Conservation (phyloP, 2,329 filamentous ascomycete genomes). For the Penicillium verrucosum region DNA sequence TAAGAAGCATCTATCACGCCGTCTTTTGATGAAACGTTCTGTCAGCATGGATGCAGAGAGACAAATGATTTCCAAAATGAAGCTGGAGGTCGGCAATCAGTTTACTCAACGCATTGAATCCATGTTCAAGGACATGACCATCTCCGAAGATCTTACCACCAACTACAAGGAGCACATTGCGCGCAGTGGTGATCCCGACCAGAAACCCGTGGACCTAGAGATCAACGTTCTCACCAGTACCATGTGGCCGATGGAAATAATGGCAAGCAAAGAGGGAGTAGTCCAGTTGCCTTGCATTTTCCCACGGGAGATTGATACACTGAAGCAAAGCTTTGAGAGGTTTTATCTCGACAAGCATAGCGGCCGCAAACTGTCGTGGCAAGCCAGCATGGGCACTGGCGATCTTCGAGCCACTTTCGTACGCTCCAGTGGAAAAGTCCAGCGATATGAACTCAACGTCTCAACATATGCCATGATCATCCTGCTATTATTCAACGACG, state of each 20-base stretch:
- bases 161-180: slow-evolving; percentile 70
- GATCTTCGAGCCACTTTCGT: slow-evolving; percentile 80
- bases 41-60: slow-evolving; percentile 90
- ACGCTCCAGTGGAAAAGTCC: slow-evolving; percentile 66
- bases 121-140: slow-evolving; percentile 95
- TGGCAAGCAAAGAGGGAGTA: slow-evolving; percentile 60
- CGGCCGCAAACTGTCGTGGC: slow-evolving; percentile 85
- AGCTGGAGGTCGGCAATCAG: slow-evolving; percentile 89
- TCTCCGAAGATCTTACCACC: slow-evolving; percentile 76
- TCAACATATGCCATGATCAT: slow-evolving; percentile 92
- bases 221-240: slow-evolving; percentile 88
- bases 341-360: slow-evolving; percentile 87
- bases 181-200: slow-evolving; percentile 55
- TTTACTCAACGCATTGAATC: slow-evolving; percentile 92
- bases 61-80: slow-evolving; percentile 95
- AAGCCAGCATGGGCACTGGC: slow-evolving; percentile 71
- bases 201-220: slow-evolving; percentile 69
- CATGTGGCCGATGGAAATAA: slow-evolving; percentile 89
- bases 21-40: slow-evolving; percentile 82
- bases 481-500: slow-evolving; percentile 81
- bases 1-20: slow-evolving; percentile 89
- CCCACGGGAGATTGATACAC: slow-evolving; percentile 67
- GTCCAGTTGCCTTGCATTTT: slow-evolving; percentile 60
- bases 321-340: slow-evolving; percentile 81
- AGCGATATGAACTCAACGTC: slow-evolving; percentile 84